A percentile compares a stretch with the other conserved stretches of the same genome.
phyloP scores from a whole-genome alignment of 2,329 filamentous ascomycete genomes.

The Fusarium sp. region DNA sequence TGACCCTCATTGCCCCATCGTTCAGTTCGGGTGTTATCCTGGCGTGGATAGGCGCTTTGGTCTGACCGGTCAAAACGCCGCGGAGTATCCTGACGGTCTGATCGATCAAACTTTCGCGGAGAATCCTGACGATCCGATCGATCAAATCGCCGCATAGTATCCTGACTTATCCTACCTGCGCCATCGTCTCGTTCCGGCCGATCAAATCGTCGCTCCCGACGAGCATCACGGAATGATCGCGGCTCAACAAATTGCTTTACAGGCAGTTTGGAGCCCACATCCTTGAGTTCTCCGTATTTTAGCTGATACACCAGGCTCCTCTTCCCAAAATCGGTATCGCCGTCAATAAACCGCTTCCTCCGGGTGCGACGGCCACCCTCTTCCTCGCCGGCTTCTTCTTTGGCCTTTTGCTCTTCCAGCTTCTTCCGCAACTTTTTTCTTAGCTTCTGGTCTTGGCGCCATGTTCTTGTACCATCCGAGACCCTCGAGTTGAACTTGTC shows the following conservation, averaged over 20 bases:
- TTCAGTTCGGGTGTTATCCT: conserved; percentile 18
- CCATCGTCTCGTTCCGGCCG: neutral
- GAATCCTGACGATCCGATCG: neutral
- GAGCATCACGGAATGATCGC: conserved; percentile 38
- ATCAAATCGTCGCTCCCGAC: conserved; percentile 23
- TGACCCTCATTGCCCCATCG: conserved; percentile 27
- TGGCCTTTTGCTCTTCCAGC: conserved; percentile 56
- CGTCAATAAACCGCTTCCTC: conserved; percentile 68
- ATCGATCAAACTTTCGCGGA: conserved; percentile 4
- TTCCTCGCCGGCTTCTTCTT: conserved; percentile 53
- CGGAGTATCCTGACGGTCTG: neutral
- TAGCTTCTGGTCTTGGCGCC: conserved; percentile 59
- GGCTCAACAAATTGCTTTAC: conserved; percentile 49
- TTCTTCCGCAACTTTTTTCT: conserved; percentile 68
- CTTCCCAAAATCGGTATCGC: conserved; percentile 66
- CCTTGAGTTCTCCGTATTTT: conserved; percentile 61
- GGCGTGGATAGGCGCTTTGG: conserved; percentile 17
- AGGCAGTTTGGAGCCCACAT: conserved; percentile 45
- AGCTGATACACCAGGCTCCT: conserved; percentile 70
- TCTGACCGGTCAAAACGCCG: conserved; percentile 4
- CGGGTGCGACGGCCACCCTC: conserved; percentile 61
- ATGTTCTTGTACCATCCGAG: conserved; percentile 49
- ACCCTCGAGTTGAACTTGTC: conserved; percentile 49
- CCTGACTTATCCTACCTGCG: neutral
- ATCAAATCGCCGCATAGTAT: conserved; percentile 3